Evolutionary conservation across 768 basidiomycete species (phyloP).

Genomic region (Panellus pusillus): DNA sequence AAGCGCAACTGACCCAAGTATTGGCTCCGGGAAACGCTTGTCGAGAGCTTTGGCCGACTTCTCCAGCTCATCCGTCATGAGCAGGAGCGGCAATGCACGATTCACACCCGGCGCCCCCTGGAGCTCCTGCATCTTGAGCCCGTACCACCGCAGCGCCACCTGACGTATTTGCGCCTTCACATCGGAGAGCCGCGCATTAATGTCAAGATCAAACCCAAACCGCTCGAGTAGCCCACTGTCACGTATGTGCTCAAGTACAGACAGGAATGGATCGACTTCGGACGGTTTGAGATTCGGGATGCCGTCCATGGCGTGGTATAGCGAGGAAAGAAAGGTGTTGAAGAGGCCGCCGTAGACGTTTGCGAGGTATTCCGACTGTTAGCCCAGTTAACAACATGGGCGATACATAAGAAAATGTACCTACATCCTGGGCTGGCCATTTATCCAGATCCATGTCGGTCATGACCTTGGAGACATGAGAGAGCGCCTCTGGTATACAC

Average conservation of each 20-base stretch:
- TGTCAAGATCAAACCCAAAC: constrained; percentile 62
- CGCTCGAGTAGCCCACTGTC: constrained; percentile 70
- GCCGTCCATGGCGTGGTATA: constrained; percentile 82
- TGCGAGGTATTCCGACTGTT: constrained; percentile 67
- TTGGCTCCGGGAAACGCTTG: constrained; percentile 82
- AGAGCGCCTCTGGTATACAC: constrained; percentile 89
- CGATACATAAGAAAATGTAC: constrained; percentile 32
- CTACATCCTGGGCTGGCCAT: constrained; percentile 83
- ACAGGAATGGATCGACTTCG: constrained; percentile 64
- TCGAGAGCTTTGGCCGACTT: constrained; percentile 81
- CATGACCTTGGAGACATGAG: constrained; percentile 67
- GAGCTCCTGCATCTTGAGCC: constrained; percentile 60
- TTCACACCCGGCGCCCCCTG: constrained; percentile 75
- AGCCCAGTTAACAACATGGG: neutral
- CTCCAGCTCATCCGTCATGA: constrained; percentile 89
- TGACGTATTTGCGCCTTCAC: constrained; percentile 64
- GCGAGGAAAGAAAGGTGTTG: constrained; percentile 80
- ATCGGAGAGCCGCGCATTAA: constrained; percentile 63
- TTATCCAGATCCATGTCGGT: constrained; percentile 68
- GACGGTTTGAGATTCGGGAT: constrained; percentile 72
- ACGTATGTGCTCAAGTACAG: constrained; percentile 69
- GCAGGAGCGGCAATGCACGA: constrained; percentile 73
- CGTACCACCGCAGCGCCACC: constrained; percentile 62
- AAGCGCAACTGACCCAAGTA: constrained; percentile 65
- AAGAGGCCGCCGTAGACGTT: constrained; percentile 72